Evolutionary conservation across 208 protist species (phyloP), one percentile per base, ranked within the genome.

Genomic region (Trypanosomatidae sp.): DNA sequence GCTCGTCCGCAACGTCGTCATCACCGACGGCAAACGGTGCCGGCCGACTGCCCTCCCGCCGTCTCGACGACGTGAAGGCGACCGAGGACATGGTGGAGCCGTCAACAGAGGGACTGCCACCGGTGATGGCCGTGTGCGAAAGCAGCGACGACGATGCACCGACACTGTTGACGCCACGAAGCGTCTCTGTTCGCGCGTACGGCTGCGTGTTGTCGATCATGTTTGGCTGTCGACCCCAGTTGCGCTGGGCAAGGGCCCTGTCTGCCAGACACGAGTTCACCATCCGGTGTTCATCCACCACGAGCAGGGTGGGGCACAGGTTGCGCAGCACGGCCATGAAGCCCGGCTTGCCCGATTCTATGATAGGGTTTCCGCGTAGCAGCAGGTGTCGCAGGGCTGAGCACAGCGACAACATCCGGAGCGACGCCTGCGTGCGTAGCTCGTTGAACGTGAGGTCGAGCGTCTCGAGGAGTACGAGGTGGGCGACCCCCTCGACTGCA

Each of bases 391-490:
- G 84, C 64, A 97, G 79, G 5, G 85, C 70, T 8, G 79, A 76
- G 58, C 82, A 88, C 15, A 97, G 81, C 5, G 92, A 97, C 66
- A 97, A 74, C 44, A 87, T 84, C 9, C 92, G 88, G 4, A 97
- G 50, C 10, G 87, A 78, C 9, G 68, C 44, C 55, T 88, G 79
- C 43, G 86, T 89, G 36, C 74, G 77, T 1, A 97, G 76, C 44
- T 72, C 60, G 70, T 97, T 97, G 71, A 88, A 84, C 7, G 85
- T 84, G 39, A 97, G 69, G 66, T 97, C 92, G 49, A 97, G 85
- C n/a, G 92, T 97, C 69, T 97, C 87, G 7, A 96, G 83, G n/a
- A 95, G 66, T 43, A 93, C 62, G 44, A 95, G 77, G 71, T 93
- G 92, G 8, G 89, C 87, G 44, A 97, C 79, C 9, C 89, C 89